A percentile compares a stretch with the other conserved stretches of the same genome.
Conservation (phyloP, 2,329 filamentous ascomycete genomes). For the Dactylonectria estremocensis region DNA sequence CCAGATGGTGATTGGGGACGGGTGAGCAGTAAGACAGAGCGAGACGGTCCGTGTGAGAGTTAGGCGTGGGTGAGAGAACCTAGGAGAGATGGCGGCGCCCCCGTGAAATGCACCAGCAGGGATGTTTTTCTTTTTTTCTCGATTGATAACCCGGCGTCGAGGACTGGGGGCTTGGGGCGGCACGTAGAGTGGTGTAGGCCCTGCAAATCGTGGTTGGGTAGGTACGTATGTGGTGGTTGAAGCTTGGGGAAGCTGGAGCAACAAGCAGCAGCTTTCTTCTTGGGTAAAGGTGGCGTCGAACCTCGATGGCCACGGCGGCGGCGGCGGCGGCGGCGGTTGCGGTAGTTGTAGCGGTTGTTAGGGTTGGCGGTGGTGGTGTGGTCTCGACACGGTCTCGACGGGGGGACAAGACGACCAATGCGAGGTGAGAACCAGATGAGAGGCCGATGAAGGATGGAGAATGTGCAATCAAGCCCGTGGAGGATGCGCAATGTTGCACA, state of each 20-base stretch:
- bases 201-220: neutral
- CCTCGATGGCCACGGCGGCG: neutral
- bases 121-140: constrained; percentile 24
- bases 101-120: constrained; percentile 32
- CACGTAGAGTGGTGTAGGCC: neutral
- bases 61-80: constrained; percentile 7
- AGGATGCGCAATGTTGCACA: constrained; percentile 23
- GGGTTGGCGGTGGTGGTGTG: neutral
- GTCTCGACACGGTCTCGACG: neutral
- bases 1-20: constrained; percentile 21
- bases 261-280: too few relatives aligned
- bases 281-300: neutral
- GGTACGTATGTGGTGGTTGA: too few relatives aligned
- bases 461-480: neutral
- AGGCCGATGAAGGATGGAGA: constrained; percentile 7
- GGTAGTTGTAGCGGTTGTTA: neutral
- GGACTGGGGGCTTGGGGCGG: neutral
- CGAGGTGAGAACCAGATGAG: constrained; percentile 10
- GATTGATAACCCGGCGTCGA: constrained; percentile 16
- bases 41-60: constrained; percentile 15
- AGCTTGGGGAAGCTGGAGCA: too few relatives aligned
- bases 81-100: constrained; percentile 27
- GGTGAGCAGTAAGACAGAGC: neutral
- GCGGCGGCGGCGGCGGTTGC: neutral
- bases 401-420: neutral